Evolutionary conservation across 108 stramenopile genomes (phyloP), one percentile per base, ranked within the genome.

Genomic region (Nitzschia sp.): DNA sequence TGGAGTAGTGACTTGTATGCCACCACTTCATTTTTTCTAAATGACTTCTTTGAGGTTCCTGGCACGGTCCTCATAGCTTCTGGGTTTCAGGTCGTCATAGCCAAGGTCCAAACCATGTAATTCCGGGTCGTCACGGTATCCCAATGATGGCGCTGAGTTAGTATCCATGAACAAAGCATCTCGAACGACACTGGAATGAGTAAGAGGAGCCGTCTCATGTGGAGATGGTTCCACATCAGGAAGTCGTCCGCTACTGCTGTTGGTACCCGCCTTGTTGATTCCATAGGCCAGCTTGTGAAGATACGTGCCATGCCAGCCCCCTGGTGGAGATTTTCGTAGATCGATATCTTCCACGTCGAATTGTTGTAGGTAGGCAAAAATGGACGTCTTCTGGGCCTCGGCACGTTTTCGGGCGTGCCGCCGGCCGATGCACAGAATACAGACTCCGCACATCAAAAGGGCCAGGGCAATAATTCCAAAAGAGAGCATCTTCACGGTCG

Each of bases 221-320:
- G 33, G 1, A 8, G 13, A 17, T n/a, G 4, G 4, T 4, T 51
- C 49, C 11, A 5, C 4, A 5, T 21, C 49, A 33, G 38, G 24
- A 18, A 35, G 21, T n/a, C 55, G 47, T 8, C 15, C n/a, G 17
- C 31, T 31, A 8, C 60, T 19, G 4, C 25, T 36, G 3, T 6
- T 0, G 0, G 17, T 27, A 5, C 64, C 76, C 27, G 76, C 68
- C 13, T 51, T 63, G 46, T 80, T 80, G 46, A 74, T 56, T 23
- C 82, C 82, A 21, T 78, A 72, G 2, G 82, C 73, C n/a, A 83
- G 62, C 35, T 71, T 73, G 70, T 81, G 78, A 35, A 70, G 42
- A 53, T 86, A 86, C 13, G 76, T 82, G 13, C 81, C 81, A 51
- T 86, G 85, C 79, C 79, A 86, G 24, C 85, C 85, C 53, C 85